Evolutionary conservation across 208 protist genomes (phyloP).

Genomic region (Leishmania lainsoni): DNA sequence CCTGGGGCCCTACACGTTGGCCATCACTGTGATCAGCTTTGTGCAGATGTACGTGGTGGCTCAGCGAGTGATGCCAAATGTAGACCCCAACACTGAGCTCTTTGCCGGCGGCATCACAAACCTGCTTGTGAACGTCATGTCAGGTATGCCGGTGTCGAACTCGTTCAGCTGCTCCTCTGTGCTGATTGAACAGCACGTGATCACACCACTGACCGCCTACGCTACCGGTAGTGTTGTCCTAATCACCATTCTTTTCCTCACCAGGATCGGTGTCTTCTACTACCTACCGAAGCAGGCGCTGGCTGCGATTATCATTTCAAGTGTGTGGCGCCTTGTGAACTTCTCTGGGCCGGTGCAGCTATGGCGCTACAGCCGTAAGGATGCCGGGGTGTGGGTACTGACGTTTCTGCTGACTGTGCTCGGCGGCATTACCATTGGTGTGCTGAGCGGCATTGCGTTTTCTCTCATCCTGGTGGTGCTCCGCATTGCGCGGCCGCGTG

Average conservation of each 20-base stretch:
- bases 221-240: constrained; percentile 38
- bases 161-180: constrained; percentile 64
- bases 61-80: constrained; percentile 47
- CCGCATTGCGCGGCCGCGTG: constrained; percentile 54
- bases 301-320: constrained; percentile 52
- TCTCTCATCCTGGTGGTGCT: constrained; percentile 62
- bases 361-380: constrained; percentile 56
- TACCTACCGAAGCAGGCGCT: constrained; percentile 64
- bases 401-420: constrained; percentile 60
- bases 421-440: constrained; percentile 53
- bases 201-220: constrained; percentile 49
- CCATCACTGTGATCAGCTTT: constrained; percentile 60
- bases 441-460: constrained; percentile 54
- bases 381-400: constrained; percentile 58
- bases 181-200: constrained; percentile 47
- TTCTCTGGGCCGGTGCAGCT: constrained; percentile 40
- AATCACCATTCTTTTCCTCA: constrained; percentile 50
- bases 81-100: constrained; percentile 58
- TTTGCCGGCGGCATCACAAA: constrained; percentile 52
- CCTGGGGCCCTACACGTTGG: constrained; percentile 59
- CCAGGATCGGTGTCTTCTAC: constrained; percentile 54
- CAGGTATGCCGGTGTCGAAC: constrained; percentile 56
- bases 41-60: constrained; percentile 69
- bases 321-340: constrained; percentile 57
- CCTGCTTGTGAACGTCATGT: constrained; percentile 49